Percentiles rank a stretch among this genome's conserved stretches.
Conservation (phyloP, 208 protist species). For the Paratrypanosoma confusum region DNA sequence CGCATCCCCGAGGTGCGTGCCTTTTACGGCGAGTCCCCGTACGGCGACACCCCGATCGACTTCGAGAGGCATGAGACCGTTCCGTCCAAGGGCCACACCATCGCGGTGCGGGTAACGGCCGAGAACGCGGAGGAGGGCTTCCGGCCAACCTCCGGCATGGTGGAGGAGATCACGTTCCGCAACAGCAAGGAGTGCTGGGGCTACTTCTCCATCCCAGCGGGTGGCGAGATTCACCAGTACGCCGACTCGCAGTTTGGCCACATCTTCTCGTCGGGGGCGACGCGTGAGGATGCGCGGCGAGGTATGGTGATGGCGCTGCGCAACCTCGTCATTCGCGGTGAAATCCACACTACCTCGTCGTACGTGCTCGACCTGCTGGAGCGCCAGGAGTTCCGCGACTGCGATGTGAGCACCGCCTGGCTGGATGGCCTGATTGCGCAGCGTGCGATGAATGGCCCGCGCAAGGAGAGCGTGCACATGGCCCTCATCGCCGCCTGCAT, state of each 20-base stretch:
- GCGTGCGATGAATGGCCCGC: constrained; percentile 27
- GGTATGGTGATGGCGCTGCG: constrained; percentile 88
- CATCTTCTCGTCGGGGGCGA: constrained; percentile 91
- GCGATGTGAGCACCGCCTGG: constrained; percentile 78
- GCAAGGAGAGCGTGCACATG: constrained; percentile 37
- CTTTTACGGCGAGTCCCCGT: constrained; percentile 84
- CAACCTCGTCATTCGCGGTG: constrained; percentile 91
- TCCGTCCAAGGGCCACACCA: constrained; percentile 86
- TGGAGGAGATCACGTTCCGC: constrained; percentile 93
- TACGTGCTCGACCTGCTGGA: constrained; percentile 89
- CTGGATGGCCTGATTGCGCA: constrained; percentile 72
- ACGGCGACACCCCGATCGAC: constrained; percentile 75
- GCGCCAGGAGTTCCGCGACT: constrained; percentile 64
- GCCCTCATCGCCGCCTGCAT: constrained; percentile 65
- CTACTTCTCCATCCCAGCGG: constrained; percentile 93
- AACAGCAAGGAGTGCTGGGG: constrained; percentile 95
- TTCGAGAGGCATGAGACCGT: constrained; percentile 48
- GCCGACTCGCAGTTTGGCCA: constrained; percentile 98
- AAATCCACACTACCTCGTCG: constrained; percentile 93
- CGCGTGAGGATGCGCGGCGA: constrained; percentile 88
- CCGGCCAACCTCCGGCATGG: constrained; percentile 90
- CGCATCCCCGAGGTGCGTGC: constrained; percentile 92
- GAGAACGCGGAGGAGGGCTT: constrained; percentile 96
- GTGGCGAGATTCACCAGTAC: constrained; percentile 88
- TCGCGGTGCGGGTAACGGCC: constrained; percentile 95